Conservation (phyloP, 345 rosid genomes). For the Eucalyptus pumila region DNA sequence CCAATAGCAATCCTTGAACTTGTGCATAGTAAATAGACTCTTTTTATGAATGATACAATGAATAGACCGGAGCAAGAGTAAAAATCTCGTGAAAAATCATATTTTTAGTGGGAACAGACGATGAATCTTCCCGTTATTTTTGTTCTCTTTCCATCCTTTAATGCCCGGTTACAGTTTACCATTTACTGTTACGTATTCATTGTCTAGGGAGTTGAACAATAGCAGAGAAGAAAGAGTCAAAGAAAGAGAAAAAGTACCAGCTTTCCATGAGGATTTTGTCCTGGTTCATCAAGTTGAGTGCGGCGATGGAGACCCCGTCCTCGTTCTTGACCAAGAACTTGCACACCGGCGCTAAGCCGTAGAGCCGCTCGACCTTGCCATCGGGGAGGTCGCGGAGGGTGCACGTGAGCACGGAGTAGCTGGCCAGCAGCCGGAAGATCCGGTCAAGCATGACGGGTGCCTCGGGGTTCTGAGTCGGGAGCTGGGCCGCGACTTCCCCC, state of each 20-base stretch:
- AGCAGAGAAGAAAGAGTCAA: not conserved
- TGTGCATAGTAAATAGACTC: no score
- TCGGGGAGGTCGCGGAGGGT: conserved; percentile 21
- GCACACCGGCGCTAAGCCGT: conserved; percentile 72
- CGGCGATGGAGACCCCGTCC: conserved; percentile 71
- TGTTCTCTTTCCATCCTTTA: not conserved
- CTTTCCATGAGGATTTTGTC: conserved; percentile 92
- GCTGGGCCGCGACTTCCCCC: conserved; percentile 44
- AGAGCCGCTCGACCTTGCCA: conserved; percentile 45
- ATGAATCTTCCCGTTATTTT: not conserved
- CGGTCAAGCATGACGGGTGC: conserved; percentile 82
- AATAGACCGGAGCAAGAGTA: not conserved
- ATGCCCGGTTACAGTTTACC: not conserved
- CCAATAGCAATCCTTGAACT: not conserved
- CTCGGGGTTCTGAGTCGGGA: conserved; percentile 67
- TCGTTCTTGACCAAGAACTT: conserved; percentile 71
- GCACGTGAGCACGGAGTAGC: conserved; percentile 60
- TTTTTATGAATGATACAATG: no score
- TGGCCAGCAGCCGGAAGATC: conserved; percentile 58
- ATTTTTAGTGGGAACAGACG: not conserved
- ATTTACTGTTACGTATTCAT: not conserved
- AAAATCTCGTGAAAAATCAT: not conserved
- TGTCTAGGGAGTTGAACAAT: not conserved
- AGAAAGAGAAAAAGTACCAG: conserved; percentile 19
- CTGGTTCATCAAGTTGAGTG: conserved; percentile 77